These are phyloP conservation scores for Vaccinium macrocarpon DNA, from an alignment of 148 eudicot species.

Conservation along the genomic window DNA sequence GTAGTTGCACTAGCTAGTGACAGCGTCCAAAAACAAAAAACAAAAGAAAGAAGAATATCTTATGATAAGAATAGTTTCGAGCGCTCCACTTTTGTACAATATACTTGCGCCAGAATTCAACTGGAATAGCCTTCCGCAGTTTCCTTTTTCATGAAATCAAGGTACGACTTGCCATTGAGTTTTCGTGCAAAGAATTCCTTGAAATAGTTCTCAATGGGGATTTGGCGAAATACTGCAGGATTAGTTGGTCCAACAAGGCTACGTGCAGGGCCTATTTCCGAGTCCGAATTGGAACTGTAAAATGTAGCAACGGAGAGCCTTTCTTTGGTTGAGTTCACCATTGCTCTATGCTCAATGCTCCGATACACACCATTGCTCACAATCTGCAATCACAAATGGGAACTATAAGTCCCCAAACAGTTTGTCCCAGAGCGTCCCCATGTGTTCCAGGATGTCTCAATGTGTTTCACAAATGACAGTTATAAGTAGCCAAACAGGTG, in stretches of 20 bases:
- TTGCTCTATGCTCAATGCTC: constrained; percentile 67
- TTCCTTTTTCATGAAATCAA: constrained; percentile 41
- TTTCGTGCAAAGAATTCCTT: constrained; percentile 43
- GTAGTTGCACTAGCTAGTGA: too few species aligned
- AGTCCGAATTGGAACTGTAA: constrained; percentile 32
- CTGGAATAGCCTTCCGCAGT: not conserved
- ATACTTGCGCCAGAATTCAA: not conserved
- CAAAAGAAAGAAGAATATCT: not conserved
- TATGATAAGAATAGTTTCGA: not conserved
- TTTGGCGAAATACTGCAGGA: constrained; percentile 36
- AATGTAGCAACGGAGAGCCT: constrained; percentile 64
- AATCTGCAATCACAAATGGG: constrained; percentile 28
- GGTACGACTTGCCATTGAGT: constrained; percentile 43
- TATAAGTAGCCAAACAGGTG: not conserved
- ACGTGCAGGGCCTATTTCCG: constrained; percentile 50
- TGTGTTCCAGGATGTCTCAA: too few species aligned
- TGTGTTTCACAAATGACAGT: not conserved
- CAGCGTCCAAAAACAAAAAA: not conserved
- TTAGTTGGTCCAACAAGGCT: constrained; percentile 41
- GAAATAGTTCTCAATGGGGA: constrained; percentile 31
- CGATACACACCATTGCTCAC: constrained; percentile 53
- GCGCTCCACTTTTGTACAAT: not conserved
- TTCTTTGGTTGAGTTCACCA: constrained; percentile 41
- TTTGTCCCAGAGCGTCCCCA: too few species aligned
- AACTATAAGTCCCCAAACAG: not conserved